Percentiles rank a stretch among this genome's conserved stretches.
Conservation (phyloP, 345 rosid genomes). For the Lepidium aucheri region DNA sequence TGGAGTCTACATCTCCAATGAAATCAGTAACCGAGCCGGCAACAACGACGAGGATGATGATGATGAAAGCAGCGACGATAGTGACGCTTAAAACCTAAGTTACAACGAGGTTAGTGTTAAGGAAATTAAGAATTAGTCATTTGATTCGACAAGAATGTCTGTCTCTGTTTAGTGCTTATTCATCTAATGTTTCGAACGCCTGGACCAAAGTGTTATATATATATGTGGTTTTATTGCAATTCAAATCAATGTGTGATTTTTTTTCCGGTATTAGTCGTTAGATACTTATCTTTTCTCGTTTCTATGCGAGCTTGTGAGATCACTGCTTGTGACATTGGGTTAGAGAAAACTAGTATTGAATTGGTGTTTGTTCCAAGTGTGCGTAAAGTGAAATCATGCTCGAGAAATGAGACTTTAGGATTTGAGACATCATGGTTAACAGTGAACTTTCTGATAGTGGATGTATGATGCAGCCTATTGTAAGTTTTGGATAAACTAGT, state of each 20-base stretch:
- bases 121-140: background rate
- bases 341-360: background rate
- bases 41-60: slow-evolving; percentile 21
- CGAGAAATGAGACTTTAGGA: background rate
- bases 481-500: background rate
- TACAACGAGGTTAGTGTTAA: slow-evolving; percentile 14
- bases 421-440: background rate
- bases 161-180: slow-evolving; percentile 7
- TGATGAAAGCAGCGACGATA: slow-evolving; percentile 30
- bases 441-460: background rate
- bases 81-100: slow-evolving; percentile 32
- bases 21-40: slow-evolving; percentile 12
- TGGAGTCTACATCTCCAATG: slow-evolving; percentile 44
- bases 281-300: background rate
- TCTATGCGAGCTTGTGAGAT: background rate
- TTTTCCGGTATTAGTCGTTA: background rate
- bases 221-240: slow-evolving; percentile 11
- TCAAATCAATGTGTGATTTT: background rate
- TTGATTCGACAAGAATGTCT: slow-evolving; percentile 2
- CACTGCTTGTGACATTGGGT: background rate
- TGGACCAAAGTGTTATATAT: background rate
- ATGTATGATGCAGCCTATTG: background rate
- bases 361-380: background rate
- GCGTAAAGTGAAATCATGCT: background rate
- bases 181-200: slow-evolving; percentile 13